phyloP scores from a whole-genome alignment of 2,329 filamentous ascomycete species.

The Diplodia sapinea region DNA sequence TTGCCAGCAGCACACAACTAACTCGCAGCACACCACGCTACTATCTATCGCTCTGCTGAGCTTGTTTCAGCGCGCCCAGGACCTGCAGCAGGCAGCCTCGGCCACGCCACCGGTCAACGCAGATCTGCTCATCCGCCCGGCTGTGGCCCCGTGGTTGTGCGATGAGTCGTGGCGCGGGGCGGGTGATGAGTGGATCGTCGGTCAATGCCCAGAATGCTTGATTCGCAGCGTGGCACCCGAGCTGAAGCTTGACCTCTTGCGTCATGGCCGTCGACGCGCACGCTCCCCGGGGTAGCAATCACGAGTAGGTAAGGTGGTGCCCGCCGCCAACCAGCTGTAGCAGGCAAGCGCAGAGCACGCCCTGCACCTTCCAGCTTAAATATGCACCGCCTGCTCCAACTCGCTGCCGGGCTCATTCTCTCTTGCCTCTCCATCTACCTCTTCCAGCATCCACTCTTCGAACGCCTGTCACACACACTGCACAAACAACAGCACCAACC shows the following conservation, averaged over 20 bases:
- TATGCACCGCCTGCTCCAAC: conserved; percentile 7
- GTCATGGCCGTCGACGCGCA: conserved; percentile 22
- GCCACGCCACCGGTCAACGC: background rate
- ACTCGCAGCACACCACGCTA: conserved; percentile 3
- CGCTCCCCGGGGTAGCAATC: background rate
- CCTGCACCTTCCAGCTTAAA: background rate
- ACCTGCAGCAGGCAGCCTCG: background rate
- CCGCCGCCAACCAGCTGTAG: too few species aligned
- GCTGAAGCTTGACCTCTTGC: conserved; percentile 22
- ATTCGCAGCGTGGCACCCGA: conserved; percentile 1
- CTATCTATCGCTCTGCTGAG: background rate
- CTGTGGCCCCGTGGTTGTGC: background rate
- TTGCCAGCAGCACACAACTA: background rate
- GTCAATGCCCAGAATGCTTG: conserved; percentile 13
- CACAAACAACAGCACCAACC: background rate
- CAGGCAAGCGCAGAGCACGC: background rate
- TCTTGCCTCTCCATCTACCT: background rate
- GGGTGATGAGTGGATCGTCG: conserved; percentile 4
- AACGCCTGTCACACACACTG: background rate
- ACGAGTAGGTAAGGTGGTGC: background rate
- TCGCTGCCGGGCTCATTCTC: background rate
- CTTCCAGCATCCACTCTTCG: background rate
- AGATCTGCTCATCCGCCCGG: background rate
- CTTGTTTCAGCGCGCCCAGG: background rate
- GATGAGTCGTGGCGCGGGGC: background rate